Evolutionary conservation across 2,329 filamentous ascomycete species (phyloP), one percentile per base, ranked within the genome.

Genomic region (Hymenoscyphus salicellus): DNA sequence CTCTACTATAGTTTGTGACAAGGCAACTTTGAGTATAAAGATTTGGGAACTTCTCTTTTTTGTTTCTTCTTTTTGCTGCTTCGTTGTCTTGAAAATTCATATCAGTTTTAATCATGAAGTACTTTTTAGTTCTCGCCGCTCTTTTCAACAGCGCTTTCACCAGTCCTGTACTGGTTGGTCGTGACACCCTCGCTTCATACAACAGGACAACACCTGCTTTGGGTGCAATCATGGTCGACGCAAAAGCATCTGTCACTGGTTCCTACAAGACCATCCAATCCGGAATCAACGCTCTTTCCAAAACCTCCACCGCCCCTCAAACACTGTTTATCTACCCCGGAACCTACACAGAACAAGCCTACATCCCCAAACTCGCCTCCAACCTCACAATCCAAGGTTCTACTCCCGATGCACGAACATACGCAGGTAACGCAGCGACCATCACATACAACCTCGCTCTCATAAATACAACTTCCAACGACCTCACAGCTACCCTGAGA

Each of bases 321-420:
- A 80, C 76, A 66, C 82, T 86, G 73, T 86, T 85, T 76, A 83
- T 86, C 71, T 74, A 82, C 66, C 75, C 80, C 23, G 84, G 84
- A 4, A 84, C 80, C 52, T 87, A 87, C 76, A 75, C 76, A 10
- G 84, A 86, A 72, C 84, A 86, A 73, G 83, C 86, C 60, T 82
- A 80, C 71, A 79, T 87, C 58, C 76, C 79, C 20, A 70, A 73
- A 3, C 77, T 82, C 70, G 73, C 3, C 76, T 82, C 59, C 77
- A 77, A 78, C n/a, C 74, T 86, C 55, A 82, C 80, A 4, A 80
- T 86, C 64, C 84, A 85, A 68, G 84, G 84, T 28, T 81, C 82
- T 68, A 85, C 84, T 1, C 69, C 71, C 20, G 76, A 80, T 58
- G 77, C 79, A 14, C 73, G 76, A 32, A 76, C 76, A 17, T 86